Percentiles rank a stretch among this genome's conserved stretches.
These are phyloP conservation scores for Kazachstania viticola DNA, from an alignment of 805 yeast species.

Conservation along the genomic window DNA sequence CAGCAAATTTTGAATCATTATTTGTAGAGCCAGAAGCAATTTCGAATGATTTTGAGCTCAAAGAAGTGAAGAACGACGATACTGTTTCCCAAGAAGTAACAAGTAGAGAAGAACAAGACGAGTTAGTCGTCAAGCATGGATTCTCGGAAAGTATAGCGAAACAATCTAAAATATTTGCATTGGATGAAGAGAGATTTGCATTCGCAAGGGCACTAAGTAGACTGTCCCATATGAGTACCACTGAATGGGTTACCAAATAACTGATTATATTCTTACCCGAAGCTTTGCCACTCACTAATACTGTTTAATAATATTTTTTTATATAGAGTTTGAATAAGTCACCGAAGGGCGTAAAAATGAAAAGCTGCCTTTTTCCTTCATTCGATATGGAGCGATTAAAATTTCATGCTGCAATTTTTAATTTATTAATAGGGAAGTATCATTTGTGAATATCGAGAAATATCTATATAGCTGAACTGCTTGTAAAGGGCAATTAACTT, in stretches of 20 bases:
- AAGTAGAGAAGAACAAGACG: too few relatives aligned
- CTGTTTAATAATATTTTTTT: too few relatives aligned
- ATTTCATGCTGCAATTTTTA: too few relatives aligned
- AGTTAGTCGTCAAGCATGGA: slow-evolving; percentile 63
- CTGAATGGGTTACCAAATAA: slow-evolving; percentile 57
- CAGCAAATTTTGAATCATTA: slow-evolving; percentile 70
- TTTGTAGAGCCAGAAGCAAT: slow-evolving; percentile 72
- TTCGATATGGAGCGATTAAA: too few relatives aligned
- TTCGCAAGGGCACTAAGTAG: slow-evolving; percentile 91
- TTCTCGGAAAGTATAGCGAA: slow-evolving; percentile 61
- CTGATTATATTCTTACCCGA: not conserved
- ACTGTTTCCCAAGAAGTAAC: slow-evolving; percentile 18
- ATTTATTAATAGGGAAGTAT: too few relatives aligned
- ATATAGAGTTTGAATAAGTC: too few relatives aligned
- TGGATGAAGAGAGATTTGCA: slow-evolving; percentile 94
- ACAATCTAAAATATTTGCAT: slow-evolving; percentile 65
- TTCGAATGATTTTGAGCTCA: slow-evolving; percentile 28
- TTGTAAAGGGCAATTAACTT: too few relatives aligned
- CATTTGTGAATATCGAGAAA: too few relatives aligned
- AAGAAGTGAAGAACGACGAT: slow-evolving; percentile 24
- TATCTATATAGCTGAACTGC: too few relatives aligned
- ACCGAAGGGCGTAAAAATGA: too few relatives aligned
- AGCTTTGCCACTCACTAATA: too few relatives aligned
- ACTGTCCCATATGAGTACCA: slow-evolving; percentile 85
- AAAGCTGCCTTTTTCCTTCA: too few relatives aligned